Percentiles rank a stretch among this genome's conserved stretches.
Evolutionary conservation across 129 eudicot genomes (phyloP).

Genomic region (Calendula officinalis): DNA sequence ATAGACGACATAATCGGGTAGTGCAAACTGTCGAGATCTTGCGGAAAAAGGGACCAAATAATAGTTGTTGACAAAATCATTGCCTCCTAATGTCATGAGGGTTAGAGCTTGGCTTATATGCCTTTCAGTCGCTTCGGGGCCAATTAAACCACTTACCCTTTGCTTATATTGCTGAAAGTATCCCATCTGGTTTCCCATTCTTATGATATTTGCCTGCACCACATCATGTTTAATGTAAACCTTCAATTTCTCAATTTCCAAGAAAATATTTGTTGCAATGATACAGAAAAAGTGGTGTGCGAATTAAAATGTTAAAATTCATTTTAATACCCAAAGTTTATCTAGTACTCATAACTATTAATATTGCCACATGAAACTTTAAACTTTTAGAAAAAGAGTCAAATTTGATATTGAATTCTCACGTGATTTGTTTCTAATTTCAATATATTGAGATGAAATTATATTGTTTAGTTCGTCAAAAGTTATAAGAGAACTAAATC

Average conservation of each 20-base stretch:
- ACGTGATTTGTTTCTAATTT: too few species aligned
- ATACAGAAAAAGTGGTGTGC: not conserved
- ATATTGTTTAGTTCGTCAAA: too few species aligned
- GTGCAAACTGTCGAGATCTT: constrained; percentile 33
- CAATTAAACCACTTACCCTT: constrained; percentile 34
- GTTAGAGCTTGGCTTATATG: constrained; percentile 30
- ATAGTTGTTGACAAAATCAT: constrained; percentile 44
- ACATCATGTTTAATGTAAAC: not conserved
- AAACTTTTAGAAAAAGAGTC: too few species aligned
- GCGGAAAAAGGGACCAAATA: constrained; percentile 37
- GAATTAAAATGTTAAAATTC: too few species aligned
- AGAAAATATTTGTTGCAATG: not conserved
- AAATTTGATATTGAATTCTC: too few species aligned
- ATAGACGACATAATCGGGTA: constrained; percentile 34
- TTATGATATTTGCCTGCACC: constrained; percentile 35
- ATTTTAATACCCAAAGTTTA: too few species aligned
- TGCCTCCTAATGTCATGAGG: constrained; percentile 41
- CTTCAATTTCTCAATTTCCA: not conserved
- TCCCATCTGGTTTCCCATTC: constrained; percentile 24
- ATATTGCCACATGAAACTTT: too few species aligned
- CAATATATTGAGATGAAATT: too few species aligned
- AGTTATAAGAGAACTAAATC: too few species aligned
- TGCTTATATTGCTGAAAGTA: constrained; percentile 35
- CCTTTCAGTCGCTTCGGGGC: constrained; percentile 22
- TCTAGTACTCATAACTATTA: too few species aligned